Base-by-base conservation (phyloP, 345 rosid species). In the Salix exigua region DNA sequence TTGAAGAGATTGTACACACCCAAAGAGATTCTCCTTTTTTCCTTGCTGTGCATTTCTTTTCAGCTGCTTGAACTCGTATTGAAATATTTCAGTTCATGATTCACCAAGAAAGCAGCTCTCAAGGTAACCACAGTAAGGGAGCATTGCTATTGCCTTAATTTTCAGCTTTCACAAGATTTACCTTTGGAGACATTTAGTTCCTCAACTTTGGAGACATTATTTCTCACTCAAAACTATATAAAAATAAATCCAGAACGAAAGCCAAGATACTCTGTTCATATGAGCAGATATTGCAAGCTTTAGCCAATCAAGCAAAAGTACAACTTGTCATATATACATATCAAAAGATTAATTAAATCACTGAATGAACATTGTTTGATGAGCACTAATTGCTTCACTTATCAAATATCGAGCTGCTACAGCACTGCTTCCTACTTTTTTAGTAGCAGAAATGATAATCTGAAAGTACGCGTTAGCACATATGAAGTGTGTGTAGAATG, bases 401-500 rank as follows among this genome's bases (percentile, higher is more conserved):
- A 63, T 51, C 62, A 76, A 67, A 74, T 25, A 69, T 70, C 55
- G 31, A 66, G 66, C 31, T 68, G 75, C 75, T 55, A 70, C 60
- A 21, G 28, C 13, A 8, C 19, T 17, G 35, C 62, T 46, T 70
- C 48, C 21, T 8, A 66, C 23, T 25, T n/a, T 7, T 23, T 30
- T 31, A 37, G 23, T 18, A 5, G 37, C 11, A 13, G 61, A 25
- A 26, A n/a, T 18, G 44, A 63, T 48, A 40, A 33, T 19, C 28
- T 55, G n/a, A 70, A 12, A 74, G 58, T 26, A 76, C 37, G 80
- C 60, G 51, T 40, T 21, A 64, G 6, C 62, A 31, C n/a, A 38
- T 28, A 60, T 38, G 53, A 72, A 64, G 62, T 44, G 13, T 69
- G 19, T 60, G 64, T 33, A 60, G 61, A 48, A 26, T 60, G 71